These are phyloP conservation scores for Lachancea cidri DNA, from an alignment of 805 yeast species.

Conservation along the genomic window DNA sequence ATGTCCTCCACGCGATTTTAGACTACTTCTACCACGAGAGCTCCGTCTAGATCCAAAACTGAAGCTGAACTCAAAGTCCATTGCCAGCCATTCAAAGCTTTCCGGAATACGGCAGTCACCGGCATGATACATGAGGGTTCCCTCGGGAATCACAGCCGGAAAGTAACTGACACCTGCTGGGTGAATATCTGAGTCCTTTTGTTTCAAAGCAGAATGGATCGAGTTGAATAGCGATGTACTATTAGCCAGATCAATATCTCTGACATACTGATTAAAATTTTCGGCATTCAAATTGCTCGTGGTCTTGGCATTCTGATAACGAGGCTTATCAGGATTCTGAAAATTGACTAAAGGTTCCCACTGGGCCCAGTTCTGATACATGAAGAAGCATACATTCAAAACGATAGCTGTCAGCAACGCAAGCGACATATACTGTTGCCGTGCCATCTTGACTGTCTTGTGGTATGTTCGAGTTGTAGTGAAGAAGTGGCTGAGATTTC, in stretches of 20 bases:
- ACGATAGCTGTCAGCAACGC: not conserved
- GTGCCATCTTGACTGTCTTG: not conserved
- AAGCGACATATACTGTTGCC: not conserved
- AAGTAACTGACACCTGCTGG: slow-evolving; percentile 55
- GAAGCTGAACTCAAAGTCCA: slow-evolving; percentile 59
- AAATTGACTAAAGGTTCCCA: not conserved
- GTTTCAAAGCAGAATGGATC: slow-evolving; percentile 47
- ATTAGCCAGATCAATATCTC: slow-evolving; percentile 39
- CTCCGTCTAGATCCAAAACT: slow-evolving; percentile 35
- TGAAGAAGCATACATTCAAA: not conserved
- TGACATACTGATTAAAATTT: not conserved
- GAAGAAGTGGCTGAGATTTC: not conserved
- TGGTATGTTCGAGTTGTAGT: not conserved
- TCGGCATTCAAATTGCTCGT: not conserved
- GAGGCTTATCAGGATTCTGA: not conserved
- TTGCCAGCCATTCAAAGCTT: slow-evolving; percentile 56
- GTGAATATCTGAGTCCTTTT: slow-evolving; percentile 44
- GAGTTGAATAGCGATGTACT: slow-evolving; percentile 55
- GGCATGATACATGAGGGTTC: slow-evolving; percentile 54
- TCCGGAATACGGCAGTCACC: slow-evolving; percentile 42
- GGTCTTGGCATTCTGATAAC: not conserved
- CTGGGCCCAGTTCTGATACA: not conserved
- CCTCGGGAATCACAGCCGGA: slow-evolving; percentile 57
- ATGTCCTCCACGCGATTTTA: slow-evolving; percentile 1
- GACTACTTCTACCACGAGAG: slow-evolving; percentile 20